These are phyloP conservation scores for Isochrysis galbana DNA, from an alignment of 78 protist genomes.

Conservation along the genomic window DNA sequence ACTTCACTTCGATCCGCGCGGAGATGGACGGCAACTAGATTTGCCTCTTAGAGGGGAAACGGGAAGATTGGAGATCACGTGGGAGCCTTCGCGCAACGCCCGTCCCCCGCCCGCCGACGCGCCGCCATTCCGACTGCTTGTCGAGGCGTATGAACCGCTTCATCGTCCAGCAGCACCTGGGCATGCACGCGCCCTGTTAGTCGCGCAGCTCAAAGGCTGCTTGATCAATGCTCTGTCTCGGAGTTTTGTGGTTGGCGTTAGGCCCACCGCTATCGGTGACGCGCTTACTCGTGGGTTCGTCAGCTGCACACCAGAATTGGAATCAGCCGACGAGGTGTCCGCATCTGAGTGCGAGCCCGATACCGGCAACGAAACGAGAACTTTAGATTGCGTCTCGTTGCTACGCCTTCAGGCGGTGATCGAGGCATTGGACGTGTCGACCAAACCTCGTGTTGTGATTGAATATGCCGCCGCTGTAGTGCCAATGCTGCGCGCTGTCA, in stretches of 20 bases:
- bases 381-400: not conserved
- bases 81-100: not conserved
- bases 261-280: too few relatives aligned
- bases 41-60: not conserved
- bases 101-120: not conserved
- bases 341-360: too few relatives aligned
- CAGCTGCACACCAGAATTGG: too few relatives aligned
- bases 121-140: not conserved
- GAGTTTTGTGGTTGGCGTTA: too few relatives aligned
- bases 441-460: not conserved
- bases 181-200: not conserved
- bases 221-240: too few relatives aligned
- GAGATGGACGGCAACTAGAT: not conserved
- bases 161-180: not conserved
- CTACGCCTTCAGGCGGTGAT: not conserved
- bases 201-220: not conserved
- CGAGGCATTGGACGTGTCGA: not conserved
- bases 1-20: not conserved
- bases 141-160: not conserved
- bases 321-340: too few relatives aligned
- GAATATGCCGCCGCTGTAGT: not conserved
- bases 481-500: not conserved
- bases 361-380: too few relatives aligned
- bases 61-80: not conserved
- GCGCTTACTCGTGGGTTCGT: too few relatives aligned